Percentiles rank a stretch among this genome's conserved stretches.
These are phyloP conservation scores for Lachnellula arida DNA, from an alignment of 2,329 filamentous ascomycete genomes.

Conservation along the genomic window DNA sequence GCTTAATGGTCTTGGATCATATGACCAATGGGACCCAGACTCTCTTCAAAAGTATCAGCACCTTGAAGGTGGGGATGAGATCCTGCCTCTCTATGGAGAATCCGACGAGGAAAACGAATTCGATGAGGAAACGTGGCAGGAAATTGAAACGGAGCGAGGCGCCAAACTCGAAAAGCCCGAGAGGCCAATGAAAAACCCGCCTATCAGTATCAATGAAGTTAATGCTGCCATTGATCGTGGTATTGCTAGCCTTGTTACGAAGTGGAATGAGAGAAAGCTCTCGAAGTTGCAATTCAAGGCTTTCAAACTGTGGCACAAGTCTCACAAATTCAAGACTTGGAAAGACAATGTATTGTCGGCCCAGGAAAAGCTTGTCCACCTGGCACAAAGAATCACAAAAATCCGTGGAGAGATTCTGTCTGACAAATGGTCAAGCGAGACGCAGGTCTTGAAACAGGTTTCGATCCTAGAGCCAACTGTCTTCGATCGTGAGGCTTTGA, in stretches of 20 bases:
- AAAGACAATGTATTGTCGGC: constrained; percentile 41
- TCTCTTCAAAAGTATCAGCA: constrained; percentile 39
- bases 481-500: constrained; percentile 50
- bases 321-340: constrained; percentile 39
- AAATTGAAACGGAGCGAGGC: constrained; percentile 52
- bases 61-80: constrained; percentile 37
- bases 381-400: constrained; percentile 49
- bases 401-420: constrained; percentile 48
- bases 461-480: constrained; percentile 60
- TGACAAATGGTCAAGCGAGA: constrained; percentile 47
- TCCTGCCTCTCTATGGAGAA: constrained; percentile 50
- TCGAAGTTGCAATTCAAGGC: constrained; percentile 53
- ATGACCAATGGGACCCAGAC: constrained; percentile 19
- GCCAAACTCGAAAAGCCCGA: constrained; percentile 32
- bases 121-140: constrained; percentile 55
- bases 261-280: constrained; percentile 57
- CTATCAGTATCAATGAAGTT: constrained; percentile 44
- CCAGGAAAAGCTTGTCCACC: constrained; percentile 38
- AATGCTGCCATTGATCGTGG: constrained; percentile 48
- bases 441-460: constrained; percentile 52
- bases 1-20: constrained; percentile 1
- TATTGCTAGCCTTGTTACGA: constrained; percentile 44
- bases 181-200: constrained; percentile 21
- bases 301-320: constrained; percentile 55
- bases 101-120: constrained; percentile 48